Percentiles rank a stretch among this genome's conserved stretches.
Conservation (phyloP, 306 rosid genomes). For the Calophaca sinica region DNA sequence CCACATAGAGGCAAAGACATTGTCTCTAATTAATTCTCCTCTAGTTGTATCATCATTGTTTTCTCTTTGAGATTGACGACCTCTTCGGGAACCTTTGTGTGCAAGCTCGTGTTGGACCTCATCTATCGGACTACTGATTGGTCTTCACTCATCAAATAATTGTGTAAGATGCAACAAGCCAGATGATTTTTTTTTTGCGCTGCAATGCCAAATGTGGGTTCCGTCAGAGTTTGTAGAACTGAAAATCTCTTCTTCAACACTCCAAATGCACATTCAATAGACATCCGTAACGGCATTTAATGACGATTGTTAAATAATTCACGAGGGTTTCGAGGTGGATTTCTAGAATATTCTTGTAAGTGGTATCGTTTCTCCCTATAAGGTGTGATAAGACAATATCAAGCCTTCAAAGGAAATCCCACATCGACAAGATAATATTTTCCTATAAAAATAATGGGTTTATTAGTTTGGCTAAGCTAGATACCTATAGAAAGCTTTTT, state of each 20-base stretch:
- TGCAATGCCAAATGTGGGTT: not conserved
- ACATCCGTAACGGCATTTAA: not conserved
- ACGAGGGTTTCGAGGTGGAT: not conserved
- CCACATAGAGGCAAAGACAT: not conserved
- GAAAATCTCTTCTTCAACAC: constrained; percentile 11
- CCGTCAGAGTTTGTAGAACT: not conserved
- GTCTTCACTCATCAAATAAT: too few species aligned
- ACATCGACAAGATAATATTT: constrained; percentile 5
- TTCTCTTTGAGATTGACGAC: not conserved
- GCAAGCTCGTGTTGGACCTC: not conserved
- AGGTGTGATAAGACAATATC: not conserved
- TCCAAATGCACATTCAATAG: constrained; percentile 13
- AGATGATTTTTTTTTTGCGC: not conserved
- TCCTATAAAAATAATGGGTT: not conserved
- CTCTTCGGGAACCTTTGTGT: not conserved
- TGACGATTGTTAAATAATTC: constrained; percentile 10
- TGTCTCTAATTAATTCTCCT: not conserved
- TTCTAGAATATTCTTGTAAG: constrained; percentile 19
- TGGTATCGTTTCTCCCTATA: constrained; percentile 14
- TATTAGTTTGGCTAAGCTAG: not conserved
- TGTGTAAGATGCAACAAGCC: not conserved
- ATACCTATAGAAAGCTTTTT: not conserved
- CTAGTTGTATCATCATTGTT: not conserved
- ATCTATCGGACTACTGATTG: too few species aligned
- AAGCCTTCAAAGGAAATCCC: not conserved